Evolutionary conservation across 352 stramenopile genomes (phyloP), one percentile per base, ranked within the genome.

Genomic region (Globisporangium paroecandrum): DNA sequence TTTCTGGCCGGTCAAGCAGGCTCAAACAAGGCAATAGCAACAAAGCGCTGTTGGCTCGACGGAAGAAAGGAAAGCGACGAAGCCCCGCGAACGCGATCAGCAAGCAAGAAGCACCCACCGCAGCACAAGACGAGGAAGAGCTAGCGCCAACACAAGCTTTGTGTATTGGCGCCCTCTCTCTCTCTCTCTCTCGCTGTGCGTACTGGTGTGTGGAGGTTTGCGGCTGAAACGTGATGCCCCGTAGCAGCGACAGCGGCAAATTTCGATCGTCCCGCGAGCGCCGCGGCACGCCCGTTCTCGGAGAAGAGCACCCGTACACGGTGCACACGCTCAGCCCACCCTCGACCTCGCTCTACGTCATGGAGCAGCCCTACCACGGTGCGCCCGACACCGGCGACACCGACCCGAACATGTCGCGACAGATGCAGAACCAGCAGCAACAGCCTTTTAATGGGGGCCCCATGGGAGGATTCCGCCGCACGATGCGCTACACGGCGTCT

Each of bases 261-360:
- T 34, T 41, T 32, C 66, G 64, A 66, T 74, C 77, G 66, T 71
- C 72, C 64, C 71, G 75, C 59, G 76, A 87, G 32, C 78, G 82
- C 54, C 81, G 80, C 56, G 80, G 81, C 67, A 92, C 81, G 29
- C 85, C 85, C 47, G 82, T 93, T 58, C 75, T 93, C 41, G 65
- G 65, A 27, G 85, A 92, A 71, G 85, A 93, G 47, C 74, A 89
- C 55, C 81, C 77, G 65, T 91, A 90, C 62, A 79, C 84, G 65
- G 77, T 59, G 65, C 74, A 74, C 57, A 56, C 49, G 34, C 82
- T 78, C 58, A 89, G 76, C 61, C 85, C 77, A 32, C 73, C 79
- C n/a, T 76, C 68, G 41, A 73, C 69, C 38, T 72, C 76, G 25
- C 53, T 90, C n/a, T 91, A 89, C 75, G 78, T 91, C 64, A 92